Base-by-base conservation (phyloP, 768 basidiomycete species). In the Trametes villosa region DNA sequence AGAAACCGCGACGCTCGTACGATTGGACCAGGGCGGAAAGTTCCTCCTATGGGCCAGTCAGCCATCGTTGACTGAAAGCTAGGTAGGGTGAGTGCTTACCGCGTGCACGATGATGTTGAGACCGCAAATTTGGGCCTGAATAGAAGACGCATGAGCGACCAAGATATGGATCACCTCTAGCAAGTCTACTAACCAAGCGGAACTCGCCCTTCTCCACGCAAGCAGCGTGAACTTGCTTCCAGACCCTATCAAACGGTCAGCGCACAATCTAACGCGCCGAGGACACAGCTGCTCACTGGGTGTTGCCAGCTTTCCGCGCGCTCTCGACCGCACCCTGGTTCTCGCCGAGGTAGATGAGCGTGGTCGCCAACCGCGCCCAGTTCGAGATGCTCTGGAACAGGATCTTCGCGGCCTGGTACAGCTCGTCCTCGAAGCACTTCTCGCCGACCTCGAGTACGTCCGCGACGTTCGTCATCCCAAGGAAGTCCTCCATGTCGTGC, bases 401-500 rank as follows among this genome's bases (percentile, higher is more conserved):
- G 5, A 99, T 76, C 78, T 96, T 97, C 31, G 96, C 91, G 48
- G 97, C 97, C 68, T 98, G 94, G 75, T 98, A 99, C 29, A 99
- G 81, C 71, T 94, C 94, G 62, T 98, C 97, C 70, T 98, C 94
- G 79, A 99, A 99, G 72, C 96, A 98, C 75, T 98, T 98, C 81
- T 99, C 97, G 74, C 97, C 97, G 54, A 98, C 97, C 65, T 93
- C 92, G 22, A 99, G 82, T 51, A 98, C 81, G 71, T 99, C 97
- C 6, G 97, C 97, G 47, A 99, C 97, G 65, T 99, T 99, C 44
- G 97, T 99, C 92, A 98, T 96, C 24, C 83, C 83, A 66, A 99
- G 79, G 85, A 99, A 99, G 77, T 99, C 97, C 70, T 99, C 97
- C 97, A 98, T 98, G 71, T 99, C 97, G 72, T 98, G 96, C 15